Base-by-base conservation (phyloP, 2,329 filamentous ascomycete genomes). In the Colletotrichum sp. region DNA sequence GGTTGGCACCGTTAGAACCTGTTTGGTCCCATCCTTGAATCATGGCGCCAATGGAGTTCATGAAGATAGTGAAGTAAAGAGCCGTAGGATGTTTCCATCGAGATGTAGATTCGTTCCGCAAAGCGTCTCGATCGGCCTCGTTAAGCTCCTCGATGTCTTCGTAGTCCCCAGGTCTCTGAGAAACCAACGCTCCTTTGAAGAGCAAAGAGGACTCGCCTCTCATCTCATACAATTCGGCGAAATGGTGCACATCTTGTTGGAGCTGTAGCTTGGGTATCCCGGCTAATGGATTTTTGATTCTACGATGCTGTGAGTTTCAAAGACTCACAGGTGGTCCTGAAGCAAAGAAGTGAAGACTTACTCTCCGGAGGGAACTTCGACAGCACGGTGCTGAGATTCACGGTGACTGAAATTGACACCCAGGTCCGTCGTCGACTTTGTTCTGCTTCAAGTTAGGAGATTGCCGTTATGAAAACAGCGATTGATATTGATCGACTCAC, bases 1-100 rank as follows among this genome's bases (percentile, higher is more conserved):
- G 76, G 77, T 89, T 88, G 71, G 88, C 88, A 48, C 88, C 87
- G 78, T 89, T 89, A 77, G 85, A 85, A 25, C 86, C 87, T 11
- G 83, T 89, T 81, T 85, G 69, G 75, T 89, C 87, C 87, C 87
- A 89, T 11, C 87, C 86, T 71, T 91, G 91, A 11, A 90, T 88
- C 16, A 88, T 88, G 7, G 90, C 89, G 8, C 88, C 88, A 55
- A 91, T 84, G 5, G 89, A 88, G 79, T 88, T 89, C 79, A 90
- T 86, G 39, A 86, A 82, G 79, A 88, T 86, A 60, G 87, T 88
- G 74, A 86, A 88, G 79, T 89, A 90, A 2, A 90, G 82, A 60
- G 84, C 79, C 81, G 82, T 86, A 8, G 89, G 88, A 63, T 89
- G 87, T 9, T 83, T 83, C 88, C 89, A 91, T 67, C 87, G 85